A percentile compares a stretch with the other conserved stretches of the same genome.
These are phyloP conservation scores for Garcia nutans DNA, from an alignment of 345 rosid species.

Conservation along the genomic window DNA sequence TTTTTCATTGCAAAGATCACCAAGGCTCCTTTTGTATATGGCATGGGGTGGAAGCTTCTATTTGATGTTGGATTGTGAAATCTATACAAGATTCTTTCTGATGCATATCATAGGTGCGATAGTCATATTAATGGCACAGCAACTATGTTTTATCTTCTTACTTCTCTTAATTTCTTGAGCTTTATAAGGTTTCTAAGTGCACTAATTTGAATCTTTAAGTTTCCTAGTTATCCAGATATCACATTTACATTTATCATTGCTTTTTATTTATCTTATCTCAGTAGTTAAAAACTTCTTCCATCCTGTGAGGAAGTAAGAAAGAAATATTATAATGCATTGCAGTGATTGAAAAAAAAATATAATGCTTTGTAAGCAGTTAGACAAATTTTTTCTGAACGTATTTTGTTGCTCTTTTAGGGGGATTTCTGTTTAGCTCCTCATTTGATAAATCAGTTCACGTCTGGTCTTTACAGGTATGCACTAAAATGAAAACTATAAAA, in stretches of 20 bases:
- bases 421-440: conserved; percentile 79
- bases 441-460: conserved; percentile 71
- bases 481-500: conserved; percentile 5
- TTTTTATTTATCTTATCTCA: neutral
- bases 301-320: neutral
- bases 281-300: neutral
- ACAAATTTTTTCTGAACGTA: conserved; percentile 18
- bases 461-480: conserved; percentile 84
- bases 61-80: neutral
- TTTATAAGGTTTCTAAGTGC: neutral
- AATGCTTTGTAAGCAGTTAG: neutral
- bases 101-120: neutral
- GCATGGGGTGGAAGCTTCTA: neutral
- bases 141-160: conserved; percentile 3
- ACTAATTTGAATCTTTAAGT: neutral
- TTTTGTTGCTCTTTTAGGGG: conserved; percentile 52
- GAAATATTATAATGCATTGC: too few species aligned
- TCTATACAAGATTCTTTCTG: neutral
- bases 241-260: neutral
- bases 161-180: neutral
- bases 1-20: neutral
- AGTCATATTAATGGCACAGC: neutral
- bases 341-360: neutral
- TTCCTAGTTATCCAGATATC: neutral
- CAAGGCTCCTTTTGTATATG: neutral